Percentiles rank a stretch among this genome's conserved stretches.
phyloP scores from a whole-genome alignment of 306 rosid species.

The Rosa rugosa region DNA sequence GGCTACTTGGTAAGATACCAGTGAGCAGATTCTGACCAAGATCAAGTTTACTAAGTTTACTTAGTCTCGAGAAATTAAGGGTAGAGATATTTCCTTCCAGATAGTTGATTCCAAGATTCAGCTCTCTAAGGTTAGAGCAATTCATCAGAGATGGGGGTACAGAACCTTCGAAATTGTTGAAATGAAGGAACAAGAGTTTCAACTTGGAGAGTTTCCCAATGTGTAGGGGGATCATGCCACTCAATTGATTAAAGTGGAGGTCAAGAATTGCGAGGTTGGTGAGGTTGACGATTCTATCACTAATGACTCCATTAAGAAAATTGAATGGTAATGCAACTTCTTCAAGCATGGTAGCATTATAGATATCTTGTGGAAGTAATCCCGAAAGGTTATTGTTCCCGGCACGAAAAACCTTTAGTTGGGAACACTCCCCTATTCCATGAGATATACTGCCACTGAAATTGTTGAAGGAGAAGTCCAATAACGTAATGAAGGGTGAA shows the following conservation, averaged over 20 bases:
- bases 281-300: too few relatives aligned
- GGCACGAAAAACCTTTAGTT: neutral
- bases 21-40: neutral
- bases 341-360: neutral
- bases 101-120: too few relatives aligned
- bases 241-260: too few relatives aligned
- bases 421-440: neutral
- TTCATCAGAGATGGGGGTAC: too few relatives aligned
- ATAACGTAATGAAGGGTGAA: neutral
- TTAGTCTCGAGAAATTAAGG: neutral
- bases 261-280: too few relatives aligned
- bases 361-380: neutral
- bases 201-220: too few relatives aligned
- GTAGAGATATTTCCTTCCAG: neutral
- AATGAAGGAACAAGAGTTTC: too few relatives aligned
- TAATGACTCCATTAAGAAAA: neutral
- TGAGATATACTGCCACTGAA: neutral
- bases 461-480: neutral
- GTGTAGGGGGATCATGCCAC: too few relatives aligned
- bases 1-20: neutral
- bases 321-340: neutral
- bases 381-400: neutral
- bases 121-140: too few relatives aligned
- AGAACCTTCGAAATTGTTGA: too few relatives aligned
- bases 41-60: neutral